Evolutionary conservation across 345 rosid species (phyloP).

Genomic region (Camelina laxa): DNA sequence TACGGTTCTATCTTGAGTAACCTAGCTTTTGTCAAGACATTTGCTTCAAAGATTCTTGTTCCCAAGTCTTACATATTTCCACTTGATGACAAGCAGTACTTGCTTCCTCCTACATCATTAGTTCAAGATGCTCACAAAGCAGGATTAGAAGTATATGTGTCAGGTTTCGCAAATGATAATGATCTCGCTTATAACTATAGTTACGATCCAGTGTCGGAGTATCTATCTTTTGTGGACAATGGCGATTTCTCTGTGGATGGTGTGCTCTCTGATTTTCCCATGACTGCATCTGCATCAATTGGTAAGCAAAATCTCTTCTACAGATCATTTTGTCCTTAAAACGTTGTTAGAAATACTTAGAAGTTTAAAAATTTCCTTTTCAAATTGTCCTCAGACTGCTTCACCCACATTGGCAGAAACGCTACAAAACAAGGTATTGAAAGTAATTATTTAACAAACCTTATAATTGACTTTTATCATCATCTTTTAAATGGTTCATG

Average conservation of each 20-base stretch:
- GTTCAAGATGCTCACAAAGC: slow-evolving; percentile 79
- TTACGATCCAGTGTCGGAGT: slow-evolving; percentile 73
- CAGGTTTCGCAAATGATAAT: slow-evolving; percentile 67
- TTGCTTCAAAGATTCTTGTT: slow-evolving; percentile 82
- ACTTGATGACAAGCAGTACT: slow-evolving; percentile 51
- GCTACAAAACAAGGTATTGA: slow-evolving; percentile 58
- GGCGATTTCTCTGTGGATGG: slow-evolving; percentile 83
- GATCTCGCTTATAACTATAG: slow-evolving; percentile 69
- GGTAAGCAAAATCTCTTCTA: slow-evolving; percentile 45
- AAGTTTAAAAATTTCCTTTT: neutral
- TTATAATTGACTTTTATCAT: neutral
- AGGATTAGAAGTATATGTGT: slow-evolving; percentile 70
- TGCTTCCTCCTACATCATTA: slow-evolving; percentile 53
- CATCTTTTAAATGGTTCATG: neutral
- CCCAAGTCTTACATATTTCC: slow-evolving; percentile 78
- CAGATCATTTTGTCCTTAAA: neutral
- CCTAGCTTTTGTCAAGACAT: slow-evolving; percentile 69
- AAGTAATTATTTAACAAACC: neutral
- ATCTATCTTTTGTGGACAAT: slow-evolving; percentile 63
- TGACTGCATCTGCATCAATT: slow-evolving; percentile 65
- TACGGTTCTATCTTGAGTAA: slow-evolving; percentile 61
- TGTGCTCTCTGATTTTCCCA: slow-evolving; percentile 77
- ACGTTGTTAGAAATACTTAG: neutral
- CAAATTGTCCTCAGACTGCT: slow-evolving; percentile 62
- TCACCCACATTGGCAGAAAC: slow-evolving; percentile 54